Base-by-base conservation (phyloP, 2,329 filamentous ascomycete genomes). In the Trichoderma breve region DNA sequence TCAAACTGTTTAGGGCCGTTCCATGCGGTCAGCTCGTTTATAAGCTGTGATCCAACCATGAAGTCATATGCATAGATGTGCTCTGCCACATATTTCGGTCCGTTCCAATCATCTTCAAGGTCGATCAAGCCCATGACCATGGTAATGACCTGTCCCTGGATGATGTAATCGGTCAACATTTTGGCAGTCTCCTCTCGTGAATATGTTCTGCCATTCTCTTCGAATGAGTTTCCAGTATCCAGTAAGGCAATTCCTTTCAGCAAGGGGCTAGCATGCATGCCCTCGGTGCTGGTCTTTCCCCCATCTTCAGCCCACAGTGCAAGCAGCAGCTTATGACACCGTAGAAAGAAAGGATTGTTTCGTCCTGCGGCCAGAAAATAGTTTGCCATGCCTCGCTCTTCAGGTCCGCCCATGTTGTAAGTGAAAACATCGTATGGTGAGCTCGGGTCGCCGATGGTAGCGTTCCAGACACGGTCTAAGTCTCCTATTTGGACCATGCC, bases 401-500 rank as follows among this genome's bases (percentile, higher is more conserved):
- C 76, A 6, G 76, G 77, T 1, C 76, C 76, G 1, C 82, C 83
- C 5, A 73, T 73, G 74, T 84, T 84, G 73, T 86, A 88, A 0
- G 83, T 83, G 8, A 88, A 74, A 6, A 88, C 77, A 63, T 88
- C 84, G 73, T 80, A 87, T 0, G 77, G 83, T 3, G 85, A 87
- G 3, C 74, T 73, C 0, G 84, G 79, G 71, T 88, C 80, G 4
- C 78, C 84, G 8, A 90, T 77, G 0, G 84, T 87, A 64, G 81
- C 74, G 62, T 80, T 80, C 87, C 87, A 90, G 11, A 89, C 77
- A 4, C 80, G 76, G 75, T 90, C 84, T 3, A 90, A 74, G 77
- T 89, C 86, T 7, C 87, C 87, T 72, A 90, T 88, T 72, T 86
- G 85, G 73, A 89, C 81, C 73, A 88, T 77, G 0, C 88, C 87